Evolutionary conservation across 2,329 filamentous ascomycete species (phyloP), one percentile per base, ranked within the genome.

Genomic region (Seiridium unicorne): DNA sequence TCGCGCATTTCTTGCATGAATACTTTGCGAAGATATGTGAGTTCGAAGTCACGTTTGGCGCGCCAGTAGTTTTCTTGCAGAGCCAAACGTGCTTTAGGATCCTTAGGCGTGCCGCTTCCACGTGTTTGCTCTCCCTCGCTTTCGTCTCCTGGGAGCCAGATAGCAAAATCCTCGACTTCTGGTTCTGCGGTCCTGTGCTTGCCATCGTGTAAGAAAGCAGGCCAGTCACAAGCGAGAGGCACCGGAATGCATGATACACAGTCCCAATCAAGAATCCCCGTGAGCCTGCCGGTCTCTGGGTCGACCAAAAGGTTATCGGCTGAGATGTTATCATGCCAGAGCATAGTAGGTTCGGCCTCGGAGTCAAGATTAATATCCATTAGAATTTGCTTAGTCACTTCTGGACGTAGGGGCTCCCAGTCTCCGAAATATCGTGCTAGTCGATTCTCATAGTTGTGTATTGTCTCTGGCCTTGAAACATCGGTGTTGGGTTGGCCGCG

Each of bases 291-390:
- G 1, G 66, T 60, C 2, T 70, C 62, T 38, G 38, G 34, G 5
- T 76, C 67, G 3, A 76, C 69, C 6, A 76, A 63, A 18, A 76
- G 70, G 59, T 76, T 75, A 47, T 72, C 65, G 4, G 64, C 46
- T 3, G 69, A 73, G 3, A 76, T 62, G 36, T 70, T 66, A 38
- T 72, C 64, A 51, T 74, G 73, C 61, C 65, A 69, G 26, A 75
- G 62, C 55, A 73, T 65, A 1, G 71, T 73, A 1, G 58, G 58
- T 44, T 68, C 63, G 4, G 51, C 35, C 5, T 44, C 44, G 35
- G 38, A 42, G 56, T 49, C 7, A 36, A 38, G 40, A 10, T 10
- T 40, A 13, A 55, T 32, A 31, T 57, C 40, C 10, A 4, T 32
- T 18, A 26, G 51, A 57, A 53, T 42, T 40, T 7, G 8, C 7